Evolutionary conservation across 75 land plant genomes (phyloP), one percentile per base, ranked within the genome.

Genomic region (Picea sitchensis): DNA sequence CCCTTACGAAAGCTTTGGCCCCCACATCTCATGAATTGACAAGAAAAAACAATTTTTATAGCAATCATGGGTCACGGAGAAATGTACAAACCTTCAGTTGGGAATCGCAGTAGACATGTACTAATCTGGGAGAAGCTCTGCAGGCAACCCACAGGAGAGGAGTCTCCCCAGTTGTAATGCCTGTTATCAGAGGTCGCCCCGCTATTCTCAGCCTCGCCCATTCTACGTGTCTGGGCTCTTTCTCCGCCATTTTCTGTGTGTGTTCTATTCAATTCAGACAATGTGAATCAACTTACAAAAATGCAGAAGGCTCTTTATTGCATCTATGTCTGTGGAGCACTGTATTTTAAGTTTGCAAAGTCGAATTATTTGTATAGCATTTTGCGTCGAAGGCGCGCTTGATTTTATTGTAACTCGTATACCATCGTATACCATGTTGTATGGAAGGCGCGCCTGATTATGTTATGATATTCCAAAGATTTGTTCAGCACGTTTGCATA

Each of bases 61-160:
- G 68, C 30, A 65, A 30, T 65, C 13, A 30, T 61, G 20, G 4
- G 12, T 34, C 23, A 26, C 18, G 36, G 20, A 34, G 51, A 78
- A 32, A 14, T 62, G 9, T 38, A 61, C 82, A 62, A 1, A 84
- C 86, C 85, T 76, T 59, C 56, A 84, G 80, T 11, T 82, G 64
- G 0, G 65, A 54, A 57, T 84, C 86, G 14, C 67, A 74, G 67
- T 82, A 84, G 32, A 84, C 23, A 59, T 84, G 86, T 14, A 84
- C 86, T 18, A 84, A 21, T 47, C 80, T 51, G 1, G 73, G 78
- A 17, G 85, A 77, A 26, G 84, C 76, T 36, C 84, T 76, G 76
- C 86, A 84, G 5, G 86, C 86, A 8, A 84, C 80, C 86, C 86
- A 84, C 12, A 82, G 21, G 59, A 84, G 69, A 30, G 84, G 80